Evolutionary conservation across 2,329 filamentous ascomycete genomes (phyloP).

Genomic region (Cyphellophora europaea): DNA sequence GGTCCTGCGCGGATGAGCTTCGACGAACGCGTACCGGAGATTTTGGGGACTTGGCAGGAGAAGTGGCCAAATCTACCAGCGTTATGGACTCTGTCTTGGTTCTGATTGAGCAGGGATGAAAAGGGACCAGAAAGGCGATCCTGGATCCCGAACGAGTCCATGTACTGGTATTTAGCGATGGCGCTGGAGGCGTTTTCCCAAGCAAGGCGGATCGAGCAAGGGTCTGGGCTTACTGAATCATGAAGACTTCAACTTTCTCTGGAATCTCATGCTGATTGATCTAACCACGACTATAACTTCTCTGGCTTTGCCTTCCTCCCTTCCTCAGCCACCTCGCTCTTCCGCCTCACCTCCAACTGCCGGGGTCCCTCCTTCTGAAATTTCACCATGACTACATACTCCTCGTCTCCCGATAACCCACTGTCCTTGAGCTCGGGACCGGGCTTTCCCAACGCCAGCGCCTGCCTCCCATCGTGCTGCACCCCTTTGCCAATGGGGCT

Average conservation of each 20-base stretch:
- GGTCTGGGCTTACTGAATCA: too few species aligned
- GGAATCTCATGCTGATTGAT: too few species aligned
- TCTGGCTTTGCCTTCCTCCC: background rate
- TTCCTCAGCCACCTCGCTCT: conserved; percentile 14
- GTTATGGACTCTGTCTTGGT: conserved; percentile 92
- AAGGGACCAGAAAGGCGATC: background rate
- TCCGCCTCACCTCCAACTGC: conserved; percentile 43
- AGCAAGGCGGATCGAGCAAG: too few species aligned
- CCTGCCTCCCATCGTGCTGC: conserved; percentile 37
- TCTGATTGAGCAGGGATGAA: conserved; percentile 41
- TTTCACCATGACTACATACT: conserved; percentile 48
- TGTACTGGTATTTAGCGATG: conserved; percentile 13
- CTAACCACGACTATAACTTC: too few species aligned
- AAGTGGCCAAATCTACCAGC: conserved; percentile 85
- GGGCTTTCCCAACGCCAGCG: conserved; percentile 45
- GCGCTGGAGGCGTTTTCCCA: conserved; percentile 9
- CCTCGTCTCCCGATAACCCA: conserved; percentile 40
- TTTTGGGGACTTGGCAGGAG: conserved; percentile 89
- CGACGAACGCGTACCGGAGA: conserved; percentile 86
- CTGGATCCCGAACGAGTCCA: background rate
- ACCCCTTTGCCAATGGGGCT: conserved; percentile 30
- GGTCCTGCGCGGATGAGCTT: conserved; percentile 65
- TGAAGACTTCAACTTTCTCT: too few species aligned
- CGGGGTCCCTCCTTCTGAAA: conserved; percentile 49
- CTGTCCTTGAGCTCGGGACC: conserved; percentile 44